Evolutionary conservation across 441 rosid genomes (phyloP).

Genomic region (Corymbia calophylla): DNA sequence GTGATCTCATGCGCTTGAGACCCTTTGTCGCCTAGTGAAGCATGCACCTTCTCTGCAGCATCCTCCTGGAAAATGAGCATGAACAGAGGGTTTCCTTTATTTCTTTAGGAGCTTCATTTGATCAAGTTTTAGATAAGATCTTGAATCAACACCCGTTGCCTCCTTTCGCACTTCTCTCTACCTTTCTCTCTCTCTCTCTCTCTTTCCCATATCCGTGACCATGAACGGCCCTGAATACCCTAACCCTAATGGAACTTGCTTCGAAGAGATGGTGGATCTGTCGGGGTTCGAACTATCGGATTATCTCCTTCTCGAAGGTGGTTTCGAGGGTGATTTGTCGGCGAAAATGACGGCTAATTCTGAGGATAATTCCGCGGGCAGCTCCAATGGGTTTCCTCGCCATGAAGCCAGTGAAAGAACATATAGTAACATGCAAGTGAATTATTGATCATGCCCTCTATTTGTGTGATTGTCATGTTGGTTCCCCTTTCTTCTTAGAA

Average conservation of each 20-base stretch:
- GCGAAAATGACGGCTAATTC: constrained; percentile 25
- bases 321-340: constrained; percentile 21
- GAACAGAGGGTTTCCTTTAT: not conserved
- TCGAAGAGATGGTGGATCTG: constrained; percentile 2
- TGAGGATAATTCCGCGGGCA: constrained; percentile 16
- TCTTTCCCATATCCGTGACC: not conserved
- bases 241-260: constrained; percentile 33
- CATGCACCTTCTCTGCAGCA: not conserved
- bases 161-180: not conserved
- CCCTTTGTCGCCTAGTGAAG: not conserved
- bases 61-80: not conserved
- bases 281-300: constrained; percentile 37
- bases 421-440: constrained; percentile 37
- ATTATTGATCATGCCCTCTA: not conserved
- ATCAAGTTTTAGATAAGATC: not conserved
- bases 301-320: constrained; percentile 28
- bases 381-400: constrained; percentile 1
- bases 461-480: not conserved
- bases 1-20: not conserved
- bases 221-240: constrained; percentile 33
- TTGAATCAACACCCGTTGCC: not conserved
- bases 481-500: not conserved
- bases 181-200: not conserved
- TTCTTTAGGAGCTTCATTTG: not conserved
- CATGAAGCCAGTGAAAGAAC: constrained; percentile 15